Evolutionary conservation across 345 rosid species (phyloP).

Genomic region (Dimocarpus longan): DNA sequence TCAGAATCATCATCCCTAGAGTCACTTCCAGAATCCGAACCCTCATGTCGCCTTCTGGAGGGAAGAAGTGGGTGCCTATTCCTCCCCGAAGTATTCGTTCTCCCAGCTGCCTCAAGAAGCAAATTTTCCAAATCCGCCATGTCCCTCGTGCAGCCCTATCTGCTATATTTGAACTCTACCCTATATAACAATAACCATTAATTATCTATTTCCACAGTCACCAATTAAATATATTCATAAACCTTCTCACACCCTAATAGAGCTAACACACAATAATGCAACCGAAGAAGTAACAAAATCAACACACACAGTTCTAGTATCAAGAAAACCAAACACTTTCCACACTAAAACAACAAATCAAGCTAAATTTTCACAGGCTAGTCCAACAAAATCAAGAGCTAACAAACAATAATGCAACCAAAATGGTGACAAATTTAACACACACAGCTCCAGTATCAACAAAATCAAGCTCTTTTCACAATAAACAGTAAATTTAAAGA

Average conservation of each 20-base stretch:
- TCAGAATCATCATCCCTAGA: conserved; percentile 88
- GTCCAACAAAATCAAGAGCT: background rate
- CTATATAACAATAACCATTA: conserved; percentile 10
- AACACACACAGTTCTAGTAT: too few relatives aligned
- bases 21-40: conserved; percentile 92
- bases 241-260: too few relatives aligned
- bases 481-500: background rate
- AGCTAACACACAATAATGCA: too few relatives aligned
- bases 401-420: background rate
- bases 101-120: conserved; percentile 98
- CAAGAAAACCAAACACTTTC: too few relatives aligned
- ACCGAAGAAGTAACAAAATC: too few relatives aligned
- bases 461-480: background rate
- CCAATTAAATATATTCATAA: background rate
- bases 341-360: too few relatives aligned
- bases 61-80: conserved; percentile 56
- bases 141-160: background rate
- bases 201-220: background rate
- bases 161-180: conserved; percentile 1
- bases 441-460: background rate
- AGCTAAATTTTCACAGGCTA: too few relatives aligned
- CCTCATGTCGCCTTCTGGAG: conserved; percentile 70
- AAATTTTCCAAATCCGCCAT: conserved; percentile 93
- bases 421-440: background rate
- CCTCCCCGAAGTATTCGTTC: conserved; percentile 63